Base-by-base conservation (phyloP, 768 basidiomycete genomes). In the Suillus paluster region DNA sequence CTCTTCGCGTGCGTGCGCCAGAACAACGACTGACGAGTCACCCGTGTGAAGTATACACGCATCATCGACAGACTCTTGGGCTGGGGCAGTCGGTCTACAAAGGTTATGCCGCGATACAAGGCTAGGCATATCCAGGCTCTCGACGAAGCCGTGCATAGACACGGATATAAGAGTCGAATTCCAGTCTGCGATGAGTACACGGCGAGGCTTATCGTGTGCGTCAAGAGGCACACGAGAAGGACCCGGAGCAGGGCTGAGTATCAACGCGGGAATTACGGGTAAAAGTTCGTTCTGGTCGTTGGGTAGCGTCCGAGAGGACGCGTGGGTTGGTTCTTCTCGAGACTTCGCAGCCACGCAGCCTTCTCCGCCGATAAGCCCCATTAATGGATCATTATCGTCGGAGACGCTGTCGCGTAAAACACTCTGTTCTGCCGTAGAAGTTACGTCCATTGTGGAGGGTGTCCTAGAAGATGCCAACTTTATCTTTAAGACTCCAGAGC, bases 61-160 rank as follows among this genome's bases (percentile, higher is more conserved):
- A 61, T 82, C 83, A 34, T 83, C 79, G 25, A 84, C 69, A 23
- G 66, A 65, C 36, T 77, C 80, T 62, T 71, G 70, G 1, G 62
- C 61, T 14, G 67, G 69, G 33, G 41, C 62, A 55, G 60, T 23
- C 38, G 71, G 70, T n/a, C 65, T 68, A 52, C 64, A 71, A 60
- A 68, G 44, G n/a, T 57, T 56, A 25, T 38, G 53, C 58, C 56
- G 53, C 36, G 65, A 64, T 53, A 70, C 68, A 9, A 73, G 60
- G 27, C 57, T 14, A 44, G 44, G 50, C 5, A 70, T 55, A 64
- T 73, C 64, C n/a, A 77, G 50, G 19, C 68, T 57, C 54, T 78
- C 75, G 42, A 83, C 65, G 19, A 67, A 66, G 2, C 83, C 78
- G 36, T 77, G 78, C 68, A 78, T 79, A 11, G 81, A 80, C 48